Conservation (phyloP, 176 grass and related monocot species). For the Rhynchospora breviuscula region DNA sequence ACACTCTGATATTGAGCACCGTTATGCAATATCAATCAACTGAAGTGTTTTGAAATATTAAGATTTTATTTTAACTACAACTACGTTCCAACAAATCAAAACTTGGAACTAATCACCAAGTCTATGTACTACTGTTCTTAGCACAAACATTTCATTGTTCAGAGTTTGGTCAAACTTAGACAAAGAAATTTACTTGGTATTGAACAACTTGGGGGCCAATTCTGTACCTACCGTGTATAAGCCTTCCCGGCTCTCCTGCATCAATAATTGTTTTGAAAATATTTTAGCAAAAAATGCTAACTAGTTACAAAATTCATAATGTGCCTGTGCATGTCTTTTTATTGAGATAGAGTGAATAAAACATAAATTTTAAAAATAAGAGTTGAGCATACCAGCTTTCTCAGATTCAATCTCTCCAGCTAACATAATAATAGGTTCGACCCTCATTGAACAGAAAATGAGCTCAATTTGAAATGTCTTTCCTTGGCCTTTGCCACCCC, state of each 20-base stretch:
- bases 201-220: slow-evolving; percentile 90
- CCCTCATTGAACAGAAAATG: slow-evolving; percentile 82
- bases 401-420: slow-evolving; percentile 92
- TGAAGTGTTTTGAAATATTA: neutral
- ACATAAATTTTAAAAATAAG: neutral
- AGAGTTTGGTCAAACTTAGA: neutral
- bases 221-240: slow-evolving; percentile 83
- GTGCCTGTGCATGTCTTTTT: neutral
- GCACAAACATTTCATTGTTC: neutral
- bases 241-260: slow-evolving; percentile 82
- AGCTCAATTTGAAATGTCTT: slow-evolving; percentile 98
- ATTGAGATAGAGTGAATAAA: neutral
- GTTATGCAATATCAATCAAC: neutral
- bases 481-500: slow-evolving; percentile 95
- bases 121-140: neutral
- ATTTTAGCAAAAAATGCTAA: too few species aligned
- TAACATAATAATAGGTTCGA: slow-evolving; percentile 93
- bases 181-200: slow-evolving; percentile 70
- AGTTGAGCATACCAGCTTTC: slow-evolving; percentile 49
- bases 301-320: too few species aligned
- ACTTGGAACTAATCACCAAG: neutral
- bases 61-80: neutral
- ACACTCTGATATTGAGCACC: neutral
- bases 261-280: too few species aligned
- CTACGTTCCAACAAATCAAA: neutral